Evolutionary conservation across 2,329 filamentous ascomycete genomes (phyloP), one percentile per base, ranked within the genome.

Genomic region (Sordariomycetes sp.): DNA sequence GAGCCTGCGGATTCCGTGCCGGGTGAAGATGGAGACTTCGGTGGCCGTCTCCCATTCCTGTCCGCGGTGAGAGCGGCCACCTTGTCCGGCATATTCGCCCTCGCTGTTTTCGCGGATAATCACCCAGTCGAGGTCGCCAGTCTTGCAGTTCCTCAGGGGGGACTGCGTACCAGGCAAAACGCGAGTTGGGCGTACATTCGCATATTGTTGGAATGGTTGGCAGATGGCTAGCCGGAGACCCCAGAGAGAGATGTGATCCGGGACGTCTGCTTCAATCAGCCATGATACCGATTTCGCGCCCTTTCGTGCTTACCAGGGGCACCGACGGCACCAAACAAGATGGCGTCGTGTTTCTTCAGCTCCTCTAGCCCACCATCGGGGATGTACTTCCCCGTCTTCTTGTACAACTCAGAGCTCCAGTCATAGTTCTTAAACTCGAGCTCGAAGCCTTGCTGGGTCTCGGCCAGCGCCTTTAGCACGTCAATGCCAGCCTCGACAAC

Each of bases 101-200:
- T 81, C 76, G 18, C 70, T 75, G 53, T 80, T 81, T 55, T 81
- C 76, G 17, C 76, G 72, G 26, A 81, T 58, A 35, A 81, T 79
- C 8, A 79, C 72, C 74, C 75, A 80, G 54, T 81, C 72, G 0
- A 80, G 56, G 34, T 77, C 70, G 1, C 70, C 70, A 0, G 61
- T 55, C 40, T 59, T 54, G 46, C 70, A 58, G 50, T 72, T 63
- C 15, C 55, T 50, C 1, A 79, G 58, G 1, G 75, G 75, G 0
- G 73, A 77, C 36, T 69, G 57, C 0, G 71, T 76, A 12, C 75
- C 75, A 8, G 63, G 63, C 38, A 80, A 68, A n/a, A 77, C 68
- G 14, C 68, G 68, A 3, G 72, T 78, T 0, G 76, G 78, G 3
- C 77, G 67, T 0, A 81, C 72, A 39, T 82, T 82, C 42, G 76